Conservation (phyloP, 768 basidiomycete species). For the Suillus luteus region DNA sequence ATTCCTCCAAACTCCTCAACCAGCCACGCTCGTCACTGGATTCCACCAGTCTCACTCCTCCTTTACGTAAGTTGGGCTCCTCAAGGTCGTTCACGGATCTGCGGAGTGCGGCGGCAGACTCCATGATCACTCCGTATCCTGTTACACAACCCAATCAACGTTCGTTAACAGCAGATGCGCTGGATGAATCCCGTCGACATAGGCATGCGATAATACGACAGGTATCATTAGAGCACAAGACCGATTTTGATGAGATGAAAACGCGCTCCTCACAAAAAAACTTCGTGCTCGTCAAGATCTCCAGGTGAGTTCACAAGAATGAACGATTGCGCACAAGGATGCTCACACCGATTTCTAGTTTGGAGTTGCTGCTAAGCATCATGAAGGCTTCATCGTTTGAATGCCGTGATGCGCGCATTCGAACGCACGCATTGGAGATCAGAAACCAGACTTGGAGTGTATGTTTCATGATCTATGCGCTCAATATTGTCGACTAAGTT, state of each 20-base stretch:
- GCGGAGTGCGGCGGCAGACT: conserved; percentile 45
- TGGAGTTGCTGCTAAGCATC: conserved; percentile 75
- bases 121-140: conserved; percentile 20
- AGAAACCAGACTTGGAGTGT: conserved; percentile 84
- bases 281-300: conserved; percentile 76
- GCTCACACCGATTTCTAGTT: conserved; percentile 40
- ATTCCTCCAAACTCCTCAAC: conserved; percentile 45
- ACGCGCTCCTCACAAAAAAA: conserved; percentile 79
- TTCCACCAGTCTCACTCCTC: conserved; percentile 37
- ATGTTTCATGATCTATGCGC: conserved; percentile 31
- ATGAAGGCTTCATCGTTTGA: conserved; percentile 85
- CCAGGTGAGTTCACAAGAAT: conserved; percentile 48
- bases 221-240: conserved; percentile 25
- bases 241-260: conserved; percentile 81
- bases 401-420: conserved; percentile 75
- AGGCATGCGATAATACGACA: conserved; percentile 16
- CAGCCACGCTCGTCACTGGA: conserved; percentile 37
- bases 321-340: neutral
- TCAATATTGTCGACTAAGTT: conserved; percentile 14
- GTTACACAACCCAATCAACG: conserved; percentile 15
- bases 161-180: conserved; percentile 16
- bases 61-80: conserved; percentile 52
- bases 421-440: conserved; percentile 79
- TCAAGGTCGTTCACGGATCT: conserved; percentile 76
- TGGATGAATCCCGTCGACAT: conserved; percentile 26